These are phyloP conservation scores for Aspergillus ruber DNA, from an alignment of 2,329 filamentous ascomycete species.

Conservation along the genomic window DNA sequence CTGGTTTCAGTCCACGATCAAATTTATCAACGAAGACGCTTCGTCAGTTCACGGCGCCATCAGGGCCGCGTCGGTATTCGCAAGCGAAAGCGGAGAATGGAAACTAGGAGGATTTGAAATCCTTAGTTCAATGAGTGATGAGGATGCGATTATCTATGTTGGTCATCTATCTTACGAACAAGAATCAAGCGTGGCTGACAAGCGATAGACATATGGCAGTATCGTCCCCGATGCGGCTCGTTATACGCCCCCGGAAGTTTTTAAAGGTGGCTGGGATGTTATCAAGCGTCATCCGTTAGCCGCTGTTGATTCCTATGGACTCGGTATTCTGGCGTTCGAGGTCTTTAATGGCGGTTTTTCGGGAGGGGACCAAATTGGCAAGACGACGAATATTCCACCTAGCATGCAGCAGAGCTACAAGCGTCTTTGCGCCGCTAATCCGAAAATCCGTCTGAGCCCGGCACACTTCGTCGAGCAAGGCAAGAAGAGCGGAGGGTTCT, in stretches of 20 bases:
- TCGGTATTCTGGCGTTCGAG: slow-evolving; percentile 78
- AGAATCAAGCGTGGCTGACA: slow-evolving; percentile 8
- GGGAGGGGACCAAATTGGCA: slow-evolving; percentile 71
- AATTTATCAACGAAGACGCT: slow-evolving; percentile 93
- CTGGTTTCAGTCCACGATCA: slow-evolving; percentile 65
- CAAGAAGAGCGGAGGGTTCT: slow-evolving; percentile 73
- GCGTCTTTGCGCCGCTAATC: slow-evolving; percentile 77
- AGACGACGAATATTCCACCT: slow-evolving; percentile 78
- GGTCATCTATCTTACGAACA: slow-evolving; percentile 11
- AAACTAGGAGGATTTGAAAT: slow-evolving; percentile 92
- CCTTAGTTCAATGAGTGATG: slow-evolving; percentile 89
- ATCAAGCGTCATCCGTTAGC: slow-evolving; percentile 76
- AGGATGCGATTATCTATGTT: slow-evolving; percentile 86
- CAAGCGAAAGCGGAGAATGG: slow-evolving; percentile 95
- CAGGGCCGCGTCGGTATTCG: slow-evolving; percentile 80
- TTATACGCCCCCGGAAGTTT: slow-evolving; percentile 82
- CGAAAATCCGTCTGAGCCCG: slow-evolving; percentile 78
- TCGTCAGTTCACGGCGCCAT: slow-evolving; percentile 85
- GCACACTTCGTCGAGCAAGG: slow-evolving; percentile 87
- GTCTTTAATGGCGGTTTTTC: slow-evolving; percentile 82
- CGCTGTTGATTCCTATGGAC: slow-evolving; percentile 81
- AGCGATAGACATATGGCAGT: slow-evolving; percentile 68
- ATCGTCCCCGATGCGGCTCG: slow-evolving; percentile 76
- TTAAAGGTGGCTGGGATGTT: slow-evolving; percentile 80
- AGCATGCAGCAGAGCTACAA: slow-evolving; percentile 90